Conservation (phyloP, 2,329 filamentous ascomycete species). For the Clarireedia paspali region DNA sequence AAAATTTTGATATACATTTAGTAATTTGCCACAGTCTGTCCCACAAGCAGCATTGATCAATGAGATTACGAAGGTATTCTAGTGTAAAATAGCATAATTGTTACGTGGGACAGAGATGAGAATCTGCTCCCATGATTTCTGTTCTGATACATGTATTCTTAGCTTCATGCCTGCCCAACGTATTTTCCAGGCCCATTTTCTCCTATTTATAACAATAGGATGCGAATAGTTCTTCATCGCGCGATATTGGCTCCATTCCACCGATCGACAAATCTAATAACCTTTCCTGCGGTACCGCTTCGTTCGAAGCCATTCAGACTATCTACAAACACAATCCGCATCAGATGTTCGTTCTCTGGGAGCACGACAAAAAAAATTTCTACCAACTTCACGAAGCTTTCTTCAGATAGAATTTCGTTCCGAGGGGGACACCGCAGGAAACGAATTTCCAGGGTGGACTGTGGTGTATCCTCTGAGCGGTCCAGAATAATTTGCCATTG, state of each 20-base stretch:
- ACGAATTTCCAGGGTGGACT: not conserved
- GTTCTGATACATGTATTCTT: not conserved
- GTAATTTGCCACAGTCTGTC: not conserved
- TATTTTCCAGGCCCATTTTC: not conserved
- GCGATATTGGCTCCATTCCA: not conserved
- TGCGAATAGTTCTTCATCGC: not conserved
- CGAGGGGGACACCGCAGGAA: not conserved
- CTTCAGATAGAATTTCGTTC: not conserved
- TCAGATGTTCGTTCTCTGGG: not conserved
- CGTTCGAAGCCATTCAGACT: not conserved
- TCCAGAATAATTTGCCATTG: conserved; percentile 1
- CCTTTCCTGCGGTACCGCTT: not conserved
- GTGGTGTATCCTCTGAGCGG: not conserved
- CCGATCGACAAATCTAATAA: not conserved
- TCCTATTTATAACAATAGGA: not conserved
- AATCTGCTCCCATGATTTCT: no score
- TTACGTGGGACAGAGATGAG: not conserved
- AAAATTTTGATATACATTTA: not conserved
- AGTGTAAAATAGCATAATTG: not conserved
- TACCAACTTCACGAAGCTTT: not conserved
- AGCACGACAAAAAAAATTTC: not conserved
- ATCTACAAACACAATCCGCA: not conserved
- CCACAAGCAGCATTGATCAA: not conserved
- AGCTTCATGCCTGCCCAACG: not conserved
- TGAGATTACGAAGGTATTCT: not conserved